Base-by-base conservation (phyloP, 176 grass and related monocot species). In the Bothriochloa decipiens region DNA sequence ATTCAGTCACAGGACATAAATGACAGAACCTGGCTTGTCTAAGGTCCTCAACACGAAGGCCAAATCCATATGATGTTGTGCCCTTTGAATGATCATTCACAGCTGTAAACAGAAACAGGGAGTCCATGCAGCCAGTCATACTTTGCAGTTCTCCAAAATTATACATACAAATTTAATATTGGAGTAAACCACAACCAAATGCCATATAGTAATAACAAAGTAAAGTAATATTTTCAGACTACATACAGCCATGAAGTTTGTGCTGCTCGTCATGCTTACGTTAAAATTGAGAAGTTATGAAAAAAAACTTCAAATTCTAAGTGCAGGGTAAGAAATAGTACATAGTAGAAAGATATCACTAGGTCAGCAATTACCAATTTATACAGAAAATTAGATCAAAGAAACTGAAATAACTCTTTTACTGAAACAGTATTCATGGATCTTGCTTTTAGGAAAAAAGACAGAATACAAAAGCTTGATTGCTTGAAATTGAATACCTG, bases 21-120 rank as follows among this genome's bases (percentile, higher is more conserved):
- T 45, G 26, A 22, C 29, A 81, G 57, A 81, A 98, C 96, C 93
- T 95, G 72, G 96, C 87, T 78, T 81, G 80, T 87, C 96, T 95
- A 60, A 98, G 96, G 89, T 98, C 96, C 70, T 98, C 96, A 14
- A 88, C 90, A 32, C 87, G 91, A 61, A 95, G 85, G 86, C 92
- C 93, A 83, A 98, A 93, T 70, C 96, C 96, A 55, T 88, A 98
- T 0, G 89, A 91, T 47, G 81, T 91, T 46, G 84, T 93, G 47
- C 92, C 88, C 67, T 83, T 87, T 35, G 22, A 72, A 85, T 84
- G 92, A n/a, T 95, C 95, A 66, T 88, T 98, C 55, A 89, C 90
- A 76, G 91, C 95, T 98, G 84, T 14, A 90, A 76, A 45, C 41
- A 63, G 15, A 43, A 81, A 33, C 75, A 63, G 49, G 41, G 46